Evolutionary conservation across 352 stramenopile genomes (phyloP), one percentile per base, ranked within the genome.

Genomic region (Phytopythium vexans): DNA sequence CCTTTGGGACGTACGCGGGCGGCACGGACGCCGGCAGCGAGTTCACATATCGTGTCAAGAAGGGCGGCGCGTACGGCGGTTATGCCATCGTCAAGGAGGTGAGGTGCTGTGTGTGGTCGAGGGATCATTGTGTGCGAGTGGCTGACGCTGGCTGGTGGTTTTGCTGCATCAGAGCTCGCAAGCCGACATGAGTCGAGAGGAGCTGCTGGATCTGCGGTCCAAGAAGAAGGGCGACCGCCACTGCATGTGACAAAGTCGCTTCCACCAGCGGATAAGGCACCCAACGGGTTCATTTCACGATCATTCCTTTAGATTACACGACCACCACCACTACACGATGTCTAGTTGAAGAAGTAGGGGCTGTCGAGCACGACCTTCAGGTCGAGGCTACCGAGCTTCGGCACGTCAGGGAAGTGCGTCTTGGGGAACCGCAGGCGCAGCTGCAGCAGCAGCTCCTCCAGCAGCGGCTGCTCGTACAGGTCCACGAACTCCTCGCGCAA

Each of bases 331-430:
- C 31, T 4, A 33, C 38, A 39, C 35, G 43, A 38, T 42, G 49
- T 68, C 74, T 97, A 99, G 66, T 99, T 98, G 73, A 99, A 99
- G 68, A 99, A 99, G 82, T 99, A 99, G 16, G 77, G 81, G 62
- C 96, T 98, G 51, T 97, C 82, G 48, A 95, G 85, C 31, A 99
- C 96, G 52, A 97, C 83, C 42, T 88, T 77, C 5, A 99, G 70
- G 68, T 99, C 86, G 36, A 99, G 80, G 39, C 96, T 70, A 47
- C 97, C 97, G 56, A 86, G 72, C 60, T 92, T 60, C 2, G 97
- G 97, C 21, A 99, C 70, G 41, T 94, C 79, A 34, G 96, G 94
- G 71, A 99, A 99, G 27, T 91, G 63, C 38, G 98, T 80, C 41
- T 92, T 82, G 11, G 97, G 97, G 85, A 98, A 99, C 39, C 96